Percentiles rank a stretch among this genome's conserved stretches.
Evolutionary conservation across 768 basidiomycete species (phyloP).

Genomic region (Pleurotus cornucopiae): DNA sequence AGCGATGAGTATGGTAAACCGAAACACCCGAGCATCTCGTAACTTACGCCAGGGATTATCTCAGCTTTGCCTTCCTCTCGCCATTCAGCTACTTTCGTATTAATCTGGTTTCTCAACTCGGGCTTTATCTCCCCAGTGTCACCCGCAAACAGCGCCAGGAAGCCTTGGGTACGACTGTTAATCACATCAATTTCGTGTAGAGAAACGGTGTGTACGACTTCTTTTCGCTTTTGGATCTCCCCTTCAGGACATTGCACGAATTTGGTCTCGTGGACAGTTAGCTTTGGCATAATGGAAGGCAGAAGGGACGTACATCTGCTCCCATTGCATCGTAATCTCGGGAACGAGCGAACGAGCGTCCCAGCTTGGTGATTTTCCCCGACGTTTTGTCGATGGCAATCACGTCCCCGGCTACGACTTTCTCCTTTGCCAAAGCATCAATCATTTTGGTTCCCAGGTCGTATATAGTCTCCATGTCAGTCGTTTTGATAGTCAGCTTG

Average conservation of each 20-base stretch:
- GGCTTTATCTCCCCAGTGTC: constrained; percentile 99
- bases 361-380: constrained; percentile 94
- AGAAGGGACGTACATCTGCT: constrained; percentile 74
- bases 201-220: constrained; percentile 95
- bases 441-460: constrained; percentile 99
- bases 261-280: constrained; percentile 64
- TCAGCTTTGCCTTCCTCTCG: constrained; percentile 98
- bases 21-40: not conserved
- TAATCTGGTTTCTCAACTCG: constrained; percentile 93
- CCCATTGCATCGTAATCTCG: constrained; percentile 99
- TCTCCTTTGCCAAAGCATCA: constrained; percentile 94
- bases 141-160: constrained; percentile 90
- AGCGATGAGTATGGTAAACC: not conserved
- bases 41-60: constrained; percentile 88
- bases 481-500: constrained; percentile 95
- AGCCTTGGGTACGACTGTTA: constrained; percentile 97
- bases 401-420: constrained; percentile 91
- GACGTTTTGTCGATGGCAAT: constrained; percentile 97
- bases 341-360: constrained; percentile 93
- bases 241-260: constrained; percentile 98
- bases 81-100: constrained; percentile 96
- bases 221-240: constrained; percentile 96
- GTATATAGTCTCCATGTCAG: constrained; percentile 99
- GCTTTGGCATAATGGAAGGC: constrained; percentile 3
- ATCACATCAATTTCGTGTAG: constrained; percentile 99